Evolutionary conservation across 1,284 basidiomycete species (phyloP).

Genomic region (Apiotrichum domesticum): DNA sequence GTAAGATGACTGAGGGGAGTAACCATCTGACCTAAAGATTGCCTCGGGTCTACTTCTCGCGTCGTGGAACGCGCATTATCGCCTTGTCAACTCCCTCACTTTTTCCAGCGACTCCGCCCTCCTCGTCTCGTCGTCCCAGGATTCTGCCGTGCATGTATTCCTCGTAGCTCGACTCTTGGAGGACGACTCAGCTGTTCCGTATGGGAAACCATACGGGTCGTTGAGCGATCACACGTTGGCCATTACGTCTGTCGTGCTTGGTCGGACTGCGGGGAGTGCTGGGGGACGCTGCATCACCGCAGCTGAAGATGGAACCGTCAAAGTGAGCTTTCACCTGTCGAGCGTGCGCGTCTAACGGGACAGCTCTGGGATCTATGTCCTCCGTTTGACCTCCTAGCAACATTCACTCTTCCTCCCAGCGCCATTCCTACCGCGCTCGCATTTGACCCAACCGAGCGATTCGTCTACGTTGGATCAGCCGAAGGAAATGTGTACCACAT

Average conservation of each 20-base stretch:
- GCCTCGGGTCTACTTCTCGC: conserved; percentile 81
- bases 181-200: conserved; percentile 7
- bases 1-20: conserved; percentile 48
- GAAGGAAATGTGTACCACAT: conserved; percentile 71
- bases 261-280: conserved; percentile 47
- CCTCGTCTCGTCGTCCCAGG: conserved; percentile 79
- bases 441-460: conserved; percentile 77
- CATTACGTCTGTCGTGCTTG: conserved; percentile 73
- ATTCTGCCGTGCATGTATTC: conserved; percentile 84
- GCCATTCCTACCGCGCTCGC: conserved; percentile 53
- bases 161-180: conserved; percentile 56
- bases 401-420: conserved; percentile 72
- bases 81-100: conserved; percentile 69
- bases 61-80: conserved; percentile 92
- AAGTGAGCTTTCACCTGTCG: conserved; percentile 52
- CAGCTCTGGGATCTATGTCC: conserved; percentile 75
- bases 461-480: conserved; percentile 74
- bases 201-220: conserved; percentile 62
- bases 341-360: conserved; percentile 28
- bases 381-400: conserved; percentile 65
- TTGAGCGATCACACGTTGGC: conserved; percentile 88
- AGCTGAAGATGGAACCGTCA: conserved; percentile 84
- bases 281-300: conserved; percentile 57
- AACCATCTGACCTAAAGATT: conserved; percentile 52
- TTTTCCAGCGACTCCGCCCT: conserved; percentile 77